A percentile compares a stretch with the other conserved stretches of the same genome.
phyloP scores from a whole-genome alignment of 306 rosid species.

The Fagus crenata region DNA sequence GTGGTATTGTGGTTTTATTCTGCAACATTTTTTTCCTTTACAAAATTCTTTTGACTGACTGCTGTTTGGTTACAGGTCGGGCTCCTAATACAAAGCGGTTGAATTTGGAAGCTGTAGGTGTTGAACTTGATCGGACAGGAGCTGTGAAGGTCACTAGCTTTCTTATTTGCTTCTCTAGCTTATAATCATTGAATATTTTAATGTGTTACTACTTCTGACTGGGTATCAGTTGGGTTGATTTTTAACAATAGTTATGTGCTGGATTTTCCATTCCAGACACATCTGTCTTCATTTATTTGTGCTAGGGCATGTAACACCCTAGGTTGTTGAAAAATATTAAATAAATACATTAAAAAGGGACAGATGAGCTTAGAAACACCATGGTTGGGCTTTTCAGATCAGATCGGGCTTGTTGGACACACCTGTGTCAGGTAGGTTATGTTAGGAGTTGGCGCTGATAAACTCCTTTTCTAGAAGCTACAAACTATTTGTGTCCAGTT shows the following conservation, averaged over 20 bases:
- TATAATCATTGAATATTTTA: constrained; percentile 21
- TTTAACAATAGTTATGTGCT: constrained; percentile 8
- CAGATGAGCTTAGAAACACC: too few relatives aligned
- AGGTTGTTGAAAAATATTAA: background rate
- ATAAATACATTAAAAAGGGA: background rate
- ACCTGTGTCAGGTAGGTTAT: background rate
- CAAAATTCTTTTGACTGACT: background rate
- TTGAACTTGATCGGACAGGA: constrained; percentile 63
- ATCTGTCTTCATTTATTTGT: background rate
- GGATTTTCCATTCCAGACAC: background rate
- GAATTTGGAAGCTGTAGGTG: constrained; percentile 81
- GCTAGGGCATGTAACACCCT: background rate
- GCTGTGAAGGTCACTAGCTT: constrained; percentile 68
- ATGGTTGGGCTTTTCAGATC: too few relatives aligned
- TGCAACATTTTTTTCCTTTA: background rate
- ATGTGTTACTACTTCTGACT: constrained; percentile 12
- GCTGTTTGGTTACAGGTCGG: constrained; percentile 57
- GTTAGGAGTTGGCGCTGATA: background rate
- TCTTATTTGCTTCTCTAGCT: constrained; percentile 16
- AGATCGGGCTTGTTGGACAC: too few relatives aligned
- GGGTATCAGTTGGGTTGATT: background rate
- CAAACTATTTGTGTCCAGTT: constrained; percentile 1
- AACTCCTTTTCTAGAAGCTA: background rate
- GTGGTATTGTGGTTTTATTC: background rate
- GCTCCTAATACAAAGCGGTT: constrained; percentile 86